Percentiles rank a stretch among this genome's conserved stretches.
phyloP scores from a whole-genome alignment of 176 grass and related monocot species.

The Cenchrus fungigraminus region DNA sequence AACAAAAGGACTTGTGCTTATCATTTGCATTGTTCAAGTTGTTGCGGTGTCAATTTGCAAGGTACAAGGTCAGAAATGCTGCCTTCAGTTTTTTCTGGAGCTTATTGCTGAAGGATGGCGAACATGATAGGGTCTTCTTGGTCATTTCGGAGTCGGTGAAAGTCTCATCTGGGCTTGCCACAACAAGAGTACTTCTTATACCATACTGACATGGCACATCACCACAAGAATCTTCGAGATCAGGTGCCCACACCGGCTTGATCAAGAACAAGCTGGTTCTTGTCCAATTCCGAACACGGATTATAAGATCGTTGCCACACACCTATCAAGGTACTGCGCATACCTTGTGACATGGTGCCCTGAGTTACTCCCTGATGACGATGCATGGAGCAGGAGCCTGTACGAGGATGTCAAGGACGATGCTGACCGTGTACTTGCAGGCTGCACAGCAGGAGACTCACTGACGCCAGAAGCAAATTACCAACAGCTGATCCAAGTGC shows the following conservation, averaged over 20 bases:
- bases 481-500: neutral
- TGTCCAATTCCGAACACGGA: neutral
- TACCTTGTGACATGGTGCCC: neutral
- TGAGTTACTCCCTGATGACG: slow-evolving; percentile 23
- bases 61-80: neutral
- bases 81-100: neutral
- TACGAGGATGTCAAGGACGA: slow-evolving; percentile 4
- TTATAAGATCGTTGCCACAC: neutral
- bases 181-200: neutral
- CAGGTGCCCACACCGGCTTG: neutral
- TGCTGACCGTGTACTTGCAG: neutral
- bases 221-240: slow-evolving; percentile 24
- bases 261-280: neutral
- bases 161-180: neutral
- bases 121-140: neutral
- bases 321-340: slow-evolving; percentile 24
- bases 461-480: neutral
- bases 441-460: neutral
- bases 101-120: neutral
- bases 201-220: slow-evolving; percentile 26
- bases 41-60: slow-evolving; percentile 20
- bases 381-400: neutral
- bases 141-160: neutral
- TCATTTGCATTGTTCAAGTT: slow-evolving; percentile 33
- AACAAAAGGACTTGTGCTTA: neutral